phyloP scores from a whole-genome alignment of 148 eudicot species.

The Amaranthus cruentus region DNA sequence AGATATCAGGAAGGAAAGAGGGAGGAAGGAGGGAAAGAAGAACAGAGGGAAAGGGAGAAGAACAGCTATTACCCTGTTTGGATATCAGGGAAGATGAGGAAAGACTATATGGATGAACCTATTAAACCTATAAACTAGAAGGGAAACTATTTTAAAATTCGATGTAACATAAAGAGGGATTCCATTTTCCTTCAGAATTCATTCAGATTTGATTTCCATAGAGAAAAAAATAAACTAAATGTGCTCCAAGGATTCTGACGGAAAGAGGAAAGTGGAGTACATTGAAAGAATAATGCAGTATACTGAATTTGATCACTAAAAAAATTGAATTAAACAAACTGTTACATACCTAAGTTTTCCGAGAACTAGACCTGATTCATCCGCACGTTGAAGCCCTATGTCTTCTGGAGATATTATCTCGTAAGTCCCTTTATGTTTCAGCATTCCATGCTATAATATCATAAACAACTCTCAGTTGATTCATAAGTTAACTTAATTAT shows the following conservation, averaged over 20 bases:
- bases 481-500: not conserved
- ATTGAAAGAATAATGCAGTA: not conserved
- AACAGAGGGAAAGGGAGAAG: too few relatives aligned
- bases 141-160: too few relatives aligned
- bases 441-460: constrained; percentile 84
- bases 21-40: too few relatives aligned
- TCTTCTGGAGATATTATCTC: constrained; percentile 96
- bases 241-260: not conserved
- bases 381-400: constrained; percentile 78
- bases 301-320: not conserved
- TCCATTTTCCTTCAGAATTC: too few relatives aligned
- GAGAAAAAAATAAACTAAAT: too few relatives aligned
- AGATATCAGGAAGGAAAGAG: too few relatives aligned
- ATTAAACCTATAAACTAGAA: too few relatives aligned
- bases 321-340: not conserved
- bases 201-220: too few relatives aligned
- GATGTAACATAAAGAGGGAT: too few relatives aligned
- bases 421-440: constrained; percentile 79
- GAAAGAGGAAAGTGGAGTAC: not conserved
- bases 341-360: constrained; percentile 80
- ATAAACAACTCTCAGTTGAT: constrained; percentile 14
- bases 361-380: constrained; percentile 91
- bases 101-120: too few relatives aligned
- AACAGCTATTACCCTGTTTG: too few relatives aligned
- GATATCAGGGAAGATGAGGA: too few relatives aligned